A percentile compares a stretch with the other conserved stretches of the same genome.
phyloP scores from a whole-genome alignment of 139 green algal species.

The Helicosporidium sp. region DNA sequence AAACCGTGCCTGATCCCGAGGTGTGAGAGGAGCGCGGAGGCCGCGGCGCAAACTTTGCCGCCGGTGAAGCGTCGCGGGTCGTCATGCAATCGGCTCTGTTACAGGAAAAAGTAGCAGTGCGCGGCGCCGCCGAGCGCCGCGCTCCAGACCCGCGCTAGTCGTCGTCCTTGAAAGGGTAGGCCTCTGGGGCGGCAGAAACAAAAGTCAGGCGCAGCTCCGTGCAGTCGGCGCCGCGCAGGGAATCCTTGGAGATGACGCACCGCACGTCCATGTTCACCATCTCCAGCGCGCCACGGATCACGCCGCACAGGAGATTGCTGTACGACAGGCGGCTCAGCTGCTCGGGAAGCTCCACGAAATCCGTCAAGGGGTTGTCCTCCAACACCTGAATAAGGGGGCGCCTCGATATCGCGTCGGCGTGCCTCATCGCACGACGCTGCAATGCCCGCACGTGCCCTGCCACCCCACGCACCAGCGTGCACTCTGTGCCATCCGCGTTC shows the following conservation, averaged over 20 bases:
- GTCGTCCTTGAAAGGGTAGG: conserved; percentile 88
- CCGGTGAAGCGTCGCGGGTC: background rate
- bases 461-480: conserved; percentile 45
- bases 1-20: too few species aligned
- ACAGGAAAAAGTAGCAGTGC: background rate
- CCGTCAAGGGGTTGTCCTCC: conserved; percentile 77
- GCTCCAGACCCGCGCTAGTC: conserved; percentile 29
- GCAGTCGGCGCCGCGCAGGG: conserved; percentile 61
- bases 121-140: background rate
- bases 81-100: too few species aligned
- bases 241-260: conserved; percentile 52
- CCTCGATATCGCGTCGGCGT: background rate
- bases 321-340: conserved; percentile 58
- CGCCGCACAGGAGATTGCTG: conserved; percentile 74
- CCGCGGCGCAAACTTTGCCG: background rate
- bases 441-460: conserved; percentile 1
- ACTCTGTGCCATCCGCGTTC: conserved; percentile 63
- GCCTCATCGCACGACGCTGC: background rate
- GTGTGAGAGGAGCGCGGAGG: too few species aligned
- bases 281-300: conserved; percentile 72
- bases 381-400: conserved; percentile 54
- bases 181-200: conserved; percentile 27
- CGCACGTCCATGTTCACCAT: conserved; percentile 77
- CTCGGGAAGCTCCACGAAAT: conserved; percentile 92
- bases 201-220: conserved; percentile 69